Evolutionary conservation across 2,329 filamentous ascomycete species (phyloP).

Genomic region (Xylariaceae sp.): DNA sequence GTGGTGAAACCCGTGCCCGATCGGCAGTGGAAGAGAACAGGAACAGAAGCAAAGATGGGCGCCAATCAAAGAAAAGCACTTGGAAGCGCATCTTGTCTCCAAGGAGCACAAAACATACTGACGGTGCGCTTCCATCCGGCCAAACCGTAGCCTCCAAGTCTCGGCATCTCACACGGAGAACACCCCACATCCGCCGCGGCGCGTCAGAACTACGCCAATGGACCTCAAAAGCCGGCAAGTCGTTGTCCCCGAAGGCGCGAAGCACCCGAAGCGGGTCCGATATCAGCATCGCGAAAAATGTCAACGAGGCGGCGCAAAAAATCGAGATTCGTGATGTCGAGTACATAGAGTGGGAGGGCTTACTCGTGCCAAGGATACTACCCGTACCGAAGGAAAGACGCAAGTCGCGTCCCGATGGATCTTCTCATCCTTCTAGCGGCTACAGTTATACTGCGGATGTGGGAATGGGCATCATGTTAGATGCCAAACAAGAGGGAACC

Average conservation of each 20-base stretch:
- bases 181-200: background rate
- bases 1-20: background rate
- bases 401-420: background rate
- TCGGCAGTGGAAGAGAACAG: conserved; percentile 3
- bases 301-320: conserved; percentile 15
- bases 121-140: background rate
- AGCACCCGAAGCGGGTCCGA: conserved; percentile 4
- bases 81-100: background rate
- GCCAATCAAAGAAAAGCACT: background rate
- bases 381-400: conserved; percentile 2
- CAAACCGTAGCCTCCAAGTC: conserved; percentile 6
- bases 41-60: background rate
- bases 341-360: conserved; percentile 12
- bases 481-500: background rate
- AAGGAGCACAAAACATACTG: background rate
- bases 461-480: background rate
- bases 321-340: conserved; percentile 6
- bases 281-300: conserved; percentile 9
- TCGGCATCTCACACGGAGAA: conserved; percentile 2
- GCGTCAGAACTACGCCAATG: background rate
- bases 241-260: background rate
- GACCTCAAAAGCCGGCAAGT: background rate
- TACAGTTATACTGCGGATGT: background rate
- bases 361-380: conserved; percentile 11
- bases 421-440: background rate